phyloP scores from a whole-genome alignment of 1,284 basidiomycete species.

The Tremellales sp. region DNA sequence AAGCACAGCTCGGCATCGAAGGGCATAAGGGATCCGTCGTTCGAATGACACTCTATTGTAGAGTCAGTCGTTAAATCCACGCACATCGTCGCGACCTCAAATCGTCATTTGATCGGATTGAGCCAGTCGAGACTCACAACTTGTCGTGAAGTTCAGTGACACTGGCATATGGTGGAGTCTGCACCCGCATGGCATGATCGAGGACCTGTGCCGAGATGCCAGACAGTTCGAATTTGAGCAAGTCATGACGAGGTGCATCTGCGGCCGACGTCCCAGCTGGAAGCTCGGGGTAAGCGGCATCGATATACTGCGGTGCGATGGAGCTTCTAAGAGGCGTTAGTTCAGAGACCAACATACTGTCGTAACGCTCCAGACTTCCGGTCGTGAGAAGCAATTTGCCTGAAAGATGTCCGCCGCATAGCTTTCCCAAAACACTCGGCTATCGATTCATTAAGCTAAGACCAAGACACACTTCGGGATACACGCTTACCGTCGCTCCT shows the following conservation, averaged over 20 bases:
- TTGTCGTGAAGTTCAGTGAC: conserved; percentile 21
- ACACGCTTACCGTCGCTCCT: conserved; percentile 14
- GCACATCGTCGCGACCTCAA: too few species aligned
- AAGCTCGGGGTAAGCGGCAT: conserved; percentile 10
- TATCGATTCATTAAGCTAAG: neutral
- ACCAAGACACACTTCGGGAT: conserved; percentile 31
- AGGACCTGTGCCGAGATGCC: conserved; percentile 11
- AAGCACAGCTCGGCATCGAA: conserved; percentile 22
- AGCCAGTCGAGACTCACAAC: conserved; percentile 11
- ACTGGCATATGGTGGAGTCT: conserved; percentile 16
- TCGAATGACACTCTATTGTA: conserved; percentile 22
- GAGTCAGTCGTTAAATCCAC: neutral
- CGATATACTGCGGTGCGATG: conserved; percentile 14
- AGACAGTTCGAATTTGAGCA: conserved; percentile 20
- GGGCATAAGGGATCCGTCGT: conserved; percentile 21
- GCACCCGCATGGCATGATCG: conserved; percentile 18
- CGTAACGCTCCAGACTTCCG: conserved; percentile 6
- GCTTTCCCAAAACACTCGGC: conserved; percentile 31
- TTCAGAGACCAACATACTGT: neutral
- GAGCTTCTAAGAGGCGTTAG: conserved; percentile 4
- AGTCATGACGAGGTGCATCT: conserved; percentile 6
- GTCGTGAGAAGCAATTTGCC: conserved; percentile 30
- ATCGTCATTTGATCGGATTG: too few species aligned
- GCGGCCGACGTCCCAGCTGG: neutral
- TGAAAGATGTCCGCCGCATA: conserved; percentile 19